Percentiles rank a stretch among this genome's conserved stretches.
phyloP scores from a whole-genome alignment of 225 moss, liverwort and hornwort genomes.

The Neckera pumila region DNA sequence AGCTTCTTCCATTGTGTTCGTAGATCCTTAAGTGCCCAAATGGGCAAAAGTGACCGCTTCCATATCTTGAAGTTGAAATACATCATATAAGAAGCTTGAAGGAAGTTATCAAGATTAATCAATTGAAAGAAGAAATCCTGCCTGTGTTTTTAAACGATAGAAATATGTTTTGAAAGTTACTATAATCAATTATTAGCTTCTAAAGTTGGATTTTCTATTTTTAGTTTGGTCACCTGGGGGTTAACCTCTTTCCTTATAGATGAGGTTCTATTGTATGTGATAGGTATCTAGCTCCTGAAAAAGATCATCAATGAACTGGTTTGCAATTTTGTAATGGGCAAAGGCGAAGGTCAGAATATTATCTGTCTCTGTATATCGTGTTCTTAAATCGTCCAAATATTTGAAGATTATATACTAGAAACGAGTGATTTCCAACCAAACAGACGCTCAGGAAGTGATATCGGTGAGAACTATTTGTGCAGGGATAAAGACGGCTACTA shows the following conservation, averaged over 20 bases:
- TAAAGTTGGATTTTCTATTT: not conserved
- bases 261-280: not conserved
- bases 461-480: not conserved
- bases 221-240: not conserved
- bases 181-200: not conserved
- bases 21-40: not conserved
- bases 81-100: not conserved
- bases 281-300: not conserved
- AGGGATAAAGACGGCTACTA: slow-evolving; percentile 97
- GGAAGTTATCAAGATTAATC: not conserved
- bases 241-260: not conserved
- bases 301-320: not conserved
- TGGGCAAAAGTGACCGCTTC: not conserved
- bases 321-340: not conserved
- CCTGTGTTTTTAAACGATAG: not conserved
- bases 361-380: not conserved
- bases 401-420: not conserved
- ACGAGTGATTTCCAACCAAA: not conserved
- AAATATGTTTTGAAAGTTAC: not conserved
- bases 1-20: not conserved
- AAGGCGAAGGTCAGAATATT: not conserved
- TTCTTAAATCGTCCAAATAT: not conserved
- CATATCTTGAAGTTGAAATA: not conserved
- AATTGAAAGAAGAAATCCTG: not conserved
- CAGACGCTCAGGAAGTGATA: not conserved